These are phyloP conservation scores for Rhizopogon vesiculosus DNA, from an alignment of 768 basidiomycete genomes.

Conservation along the genomic window DNA sequence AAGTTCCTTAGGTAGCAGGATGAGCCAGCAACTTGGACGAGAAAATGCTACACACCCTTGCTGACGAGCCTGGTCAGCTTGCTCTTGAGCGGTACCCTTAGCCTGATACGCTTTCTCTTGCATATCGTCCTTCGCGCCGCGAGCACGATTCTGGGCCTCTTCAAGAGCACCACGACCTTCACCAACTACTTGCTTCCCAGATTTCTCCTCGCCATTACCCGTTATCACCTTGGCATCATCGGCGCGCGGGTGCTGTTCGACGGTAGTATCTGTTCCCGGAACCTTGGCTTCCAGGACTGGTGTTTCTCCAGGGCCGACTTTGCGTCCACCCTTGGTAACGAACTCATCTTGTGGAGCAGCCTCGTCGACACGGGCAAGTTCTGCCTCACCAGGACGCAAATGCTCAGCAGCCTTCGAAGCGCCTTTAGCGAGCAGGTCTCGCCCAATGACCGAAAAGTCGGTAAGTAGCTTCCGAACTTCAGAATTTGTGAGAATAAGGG, in stretches of 20 bases:
- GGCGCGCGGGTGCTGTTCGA: slow-evolving; percentile 49
- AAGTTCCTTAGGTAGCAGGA: slow-evolving; percentile 15
- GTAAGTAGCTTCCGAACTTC: slow-evolving; percentile 86
- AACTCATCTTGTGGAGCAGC: slow-evolving; percentile 67
- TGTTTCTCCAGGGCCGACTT: slow-evolving; percentile 39
- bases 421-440: slow-evolving; percentile 76
- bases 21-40: slow-evolving; percentile 1
- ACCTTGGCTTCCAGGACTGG: slow-evolving; percentile 44
- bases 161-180: slow-evolving; percentile 13
- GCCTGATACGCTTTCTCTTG: slow-evolving; percentile 3
- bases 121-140: slow-evolving; percentile 6
- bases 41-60: slow-evolving; percentile 10
- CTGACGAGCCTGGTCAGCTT: background rate
- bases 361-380: slow-evolving; percentile 62
- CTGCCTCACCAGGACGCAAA: slow-evolving; percentile 62
- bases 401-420: slow-evolving; percentile 65
- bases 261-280: slow-evolving; percentile 37
- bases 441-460: slow-evolving; percentile 73
- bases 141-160: slow-evolving; percentile 8
- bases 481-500: slow-evolving; percentile 87
- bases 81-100: slow-evolving; percentile 4
- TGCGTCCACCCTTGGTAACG: slow-evolving; percentile 38
- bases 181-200: slow-evolving; percentile 18
- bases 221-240: slow-evolving; percentile 33
- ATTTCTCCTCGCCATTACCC: slow-evolving; percentile 29